A percentile compares a stretch with the other conserved stretches of the same genome.
These are phyloP conservation scores for Saccharomycopsis javanensis DNA, from an alignment of 805 yeast genomes.

Conservation along the genomic window DNA sequence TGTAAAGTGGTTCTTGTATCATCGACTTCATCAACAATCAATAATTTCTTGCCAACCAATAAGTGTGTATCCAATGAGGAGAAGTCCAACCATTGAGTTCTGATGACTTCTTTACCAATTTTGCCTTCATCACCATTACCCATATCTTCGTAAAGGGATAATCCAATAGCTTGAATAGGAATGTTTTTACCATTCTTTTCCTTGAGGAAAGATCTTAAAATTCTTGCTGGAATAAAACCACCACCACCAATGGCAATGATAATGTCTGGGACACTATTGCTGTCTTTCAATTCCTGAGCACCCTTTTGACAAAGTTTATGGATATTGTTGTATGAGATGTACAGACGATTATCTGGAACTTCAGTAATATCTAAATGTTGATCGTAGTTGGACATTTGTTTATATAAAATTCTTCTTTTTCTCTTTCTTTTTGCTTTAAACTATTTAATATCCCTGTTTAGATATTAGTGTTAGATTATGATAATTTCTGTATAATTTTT, in stretches of 20 bases:
- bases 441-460: not conserved
- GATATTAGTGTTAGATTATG: no score
- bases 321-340: constrained; percentile 69
- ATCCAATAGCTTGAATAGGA: constrained; percentile 62
- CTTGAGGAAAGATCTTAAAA: constrained; percentile 53
- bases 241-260: constrained; percentile 68
- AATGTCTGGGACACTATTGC: constrained; percentile 38
- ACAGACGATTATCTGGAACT: constrained; percentile 30
- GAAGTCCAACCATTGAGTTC: constrained; percentile 89
- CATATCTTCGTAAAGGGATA: constrained; percentile 53
- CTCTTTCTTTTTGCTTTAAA: not conserved
- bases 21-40: constrained; percentile 86
- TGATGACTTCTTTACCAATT: constrained; percentile 71
- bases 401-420: not conserved
- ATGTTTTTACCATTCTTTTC: constrained; percentile 47
- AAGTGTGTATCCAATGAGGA: constrained; percentile 60
- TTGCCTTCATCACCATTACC: constrained; percentile 33
- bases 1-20: constrained; percentile 86
- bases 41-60: constrained; percentile 67
- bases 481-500: no score
- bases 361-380: constrained; percentile 5
- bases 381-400: not conserved
- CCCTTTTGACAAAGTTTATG: constrained; percentile 74
- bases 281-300: constrained; percentile 41
- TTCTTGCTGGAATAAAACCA: constrained; percentile 62